Evolutionary conservation across 2,329 filamentous ascomycete species (phyloP).

Genomic region (Coniochaeta sp.): DNA sequence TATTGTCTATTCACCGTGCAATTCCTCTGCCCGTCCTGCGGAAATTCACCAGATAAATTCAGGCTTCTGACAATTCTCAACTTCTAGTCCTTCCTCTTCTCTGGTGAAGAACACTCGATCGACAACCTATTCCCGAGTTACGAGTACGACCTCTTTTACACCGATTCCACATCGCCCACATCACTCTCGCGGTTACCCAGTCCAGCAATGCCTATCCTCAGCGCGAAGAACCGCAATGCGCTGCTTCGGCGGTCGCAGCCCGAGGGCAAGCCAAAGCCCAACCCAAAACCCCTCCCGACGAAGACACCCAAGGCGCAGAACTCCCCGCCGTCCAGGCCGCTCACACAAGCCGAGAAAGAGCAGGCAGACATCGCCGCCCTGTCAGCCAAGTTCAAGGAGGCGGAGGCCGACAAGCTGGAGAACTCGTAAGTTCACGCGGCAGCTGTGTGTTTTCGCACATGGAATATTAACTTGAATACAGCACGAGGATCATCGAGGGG

Average conservation of each 20-base stretch:
- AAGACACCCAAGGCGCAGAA: slow-evolving; percentile 12
- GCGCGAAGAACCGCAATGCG: slow-evolving; percentile 27
- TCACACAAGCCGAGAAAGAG: not conserved
- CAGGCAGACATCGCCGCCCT: slow-evolving; percentile 34
- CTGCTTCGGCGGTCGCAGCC: slow-evolving; percentile 19
- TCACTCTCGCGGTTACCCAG: slow-evolving; percentile 41
- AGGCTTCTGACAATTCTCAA: too few species aligned
- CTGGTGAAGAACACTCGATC: slow-evolving; percentile 26
- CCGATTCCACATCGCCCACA: slow-evolving; percentile 39
- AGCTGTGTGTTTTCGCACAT: not conserved
- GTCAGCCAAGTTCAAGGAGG: slow-evolving; percentile 35
- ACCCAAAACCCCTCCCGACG: slow-evolving; percentile 10
- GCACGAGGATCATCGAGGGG: slow-evolving; percentile 29
- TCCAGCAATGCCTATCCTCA: slow-evolving; percentile 43
- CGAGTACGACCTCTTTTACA: slow-evolving; percentile 50
- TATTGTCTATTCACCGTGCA: not conserved
- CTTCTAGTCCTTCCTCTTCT: slow-evolving; percentile 46
- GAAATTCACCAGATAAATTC: not conserved
- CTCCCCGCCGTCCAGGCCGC: not conserved
- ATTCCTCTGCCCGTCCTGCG: not conserved
- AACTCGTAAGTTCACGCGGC: slow-evolving; percentile 31
- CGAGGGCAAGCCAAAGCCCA: slow-evolving; percentile 14
- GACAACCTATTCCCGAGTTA: slow-evolving; percentile 34
- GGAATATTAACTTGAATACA: slow-evolving; percentile 25
- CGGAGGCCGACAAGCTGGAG: slow-evolving; percentile 35